Conservation (phyloP, 2,329 filamentous ascomycete genomes). For the Monilinia fructicola region DNA sequence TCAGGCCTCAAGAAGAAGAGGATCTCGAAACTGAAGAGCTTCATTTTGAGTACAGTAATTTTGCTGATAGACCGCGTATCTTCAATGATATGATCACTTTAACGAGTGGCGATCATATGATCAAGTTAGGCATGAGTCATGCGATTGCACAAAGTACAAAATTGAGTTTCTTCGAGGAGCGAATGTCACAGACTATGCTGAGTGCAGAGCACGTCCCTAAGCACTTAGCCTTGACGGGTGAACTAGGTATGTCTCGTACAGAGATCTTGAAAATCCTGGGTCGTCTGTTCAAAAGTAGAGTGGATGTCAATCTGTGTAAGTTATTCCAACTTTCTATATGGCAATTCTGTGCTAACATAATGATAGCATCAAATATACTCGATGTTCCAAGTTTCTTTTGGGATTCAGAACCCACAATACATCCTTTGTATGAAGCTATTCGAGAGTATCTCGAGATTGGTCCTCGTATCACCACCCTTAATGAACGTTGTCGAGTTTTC, state of each 20-base stretch:
- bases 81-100: slow-evolving; percentile 99
- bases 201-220: slow-evolving; percentile 92
- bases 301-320: slow-evolving; percentile 97
- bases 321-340: slow-evolving; percentile 29
- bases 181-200: slow-evolving; percentile 91
- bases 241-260: slow-evolving; percentile 84
- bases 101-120: slow-evolving; percentile 95
- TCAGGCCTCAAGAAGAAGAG: slow-evolving; percentile 76
- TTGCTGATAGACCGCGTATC: slow-evolving; percentile 82
- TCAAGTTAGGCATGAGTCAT: slow-evolving; percentile 95
- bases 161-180: slow-evolving; percentile 91
- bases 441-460: slow-evolving; percentile 98
- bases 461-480: slow-evolving; percentile 91
- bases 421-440: slow-evolving; percentile 90
- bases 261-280: slow-evolving; percentile 93
- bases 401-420: slow-evolving; percentile 92
- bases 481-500: slow-evolving; percentile 95
- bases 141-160: slow-evolving; percentile 98
- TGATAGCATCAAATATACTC: slow-evolving; percentile 83
- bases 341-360: slow-evolving; percentile 29
- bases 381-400: slow-evolving; percentile 98
- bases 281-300: slow-evolving; percentile 85
- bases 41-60: slow-evolving; percentile 92
- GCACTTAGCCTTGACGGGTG: slow-evolving; percentile 81
- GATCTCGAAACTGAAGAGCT: slow-evolving; percentile 98